Evolutionary conservation across 768 basidiomycete species (phyloP), one percentile per base, ranked within the genome.

Genomic region (Agaricus sinodeliciosus): DNA sequence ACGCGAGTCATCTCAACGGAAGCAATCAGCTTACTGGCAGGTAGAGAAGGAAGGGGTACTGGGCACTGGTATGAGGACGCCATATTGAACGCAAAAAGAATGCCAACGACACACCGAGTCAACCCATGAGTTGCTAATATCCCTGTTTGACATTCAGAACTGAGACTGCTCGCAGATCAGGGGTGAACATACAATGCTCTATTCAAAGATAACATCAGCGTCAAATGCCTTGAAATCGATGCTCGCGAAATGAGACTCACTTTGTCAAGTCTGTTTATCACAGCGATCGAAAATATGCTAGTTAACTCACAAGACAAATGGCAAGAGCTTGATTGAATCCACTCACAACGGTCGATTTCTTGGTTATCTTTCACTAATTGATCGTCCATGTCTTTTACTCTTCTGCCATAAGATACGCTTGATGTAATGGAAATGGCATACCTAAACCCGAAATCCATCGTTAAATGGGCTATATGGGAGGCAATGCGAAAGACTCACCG

Each of bases 371-470:
- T 50, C 4, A 64, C 63, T 9, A 64, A 43, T 13, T 56, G 55
- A 39, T 66, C 62, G 25, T 60, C 54, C 35, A 66, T 53, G 8
- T 59, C 57, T 27, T 55, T 54, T 9, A 64, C 59, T 27, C 65
- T 53, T 27, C 62, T 54, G 18, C 65, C 65, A 52, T 66, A 64
- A 18, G 58, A 57, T 13, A 64, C 57, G 34, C 58, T 58, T 27
- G 60, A 60, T 15, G 58, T 60, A 9, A 64, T 55, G 5, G 65
- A 66, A 13, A 60, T 57, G 4, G 63, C 58, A 39, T 60, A 63
- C 22, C 64, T 65, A 27, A 13, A n/a, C 28, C 9, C 15, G 45
- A 4, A 50, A 59, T 49, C 56, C 55, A 28, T 40, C 8, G 57
- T n/a, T 7, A 43, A 53, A 27, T 54, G 15, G 18, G 12, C 27